These are phyloP conservation scores for Aspergillus pseudoviridinutans DNA, from an alignment of 2,329 filamentous ascomycete species.

Conservation along the genomic window DNA sequence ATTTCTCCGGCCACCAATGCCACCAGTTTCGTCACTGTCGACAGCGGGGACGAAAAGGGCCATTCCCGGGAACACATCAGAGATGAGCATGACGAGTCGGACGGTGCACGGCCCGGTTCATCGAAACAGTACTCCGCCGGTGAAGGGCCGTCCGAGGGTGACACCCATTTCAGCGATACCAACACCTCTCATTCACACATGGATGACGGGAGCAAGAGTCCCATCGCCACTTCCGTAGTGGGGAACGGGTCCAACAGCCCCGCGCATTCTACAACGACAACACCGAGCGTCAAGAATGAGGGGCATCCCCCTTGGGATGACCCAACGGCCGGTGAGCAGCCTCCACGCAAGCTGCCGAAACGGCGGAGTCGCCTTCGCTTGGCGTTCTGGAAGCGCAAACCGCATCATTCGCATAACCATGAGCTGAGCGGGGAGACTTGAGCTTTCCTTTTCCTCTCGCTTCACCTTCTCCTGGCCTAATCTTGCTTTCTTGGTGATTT, in stretches of 20 bases:
- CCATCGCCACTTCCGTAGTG: conserved; percentile 14
- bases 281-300: conserved; percentile 25
- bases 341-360: conserved; percentile 29
- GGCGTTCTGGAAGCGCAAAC: conserved; percentile 40
- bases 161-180: conserved; percentile 17
- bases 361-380: conserved; percentile 37
- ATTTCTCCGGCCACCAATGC: conserved; percentile 43
- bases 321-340: conserved; percentile 14
- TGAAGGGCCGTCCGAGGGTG: conserved; percentile 17
- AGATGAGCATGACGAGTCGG: conserved; percentile 28
- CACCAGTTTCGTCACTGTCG: conserved; percentile 40
- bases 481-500: conserved; percentile 7
- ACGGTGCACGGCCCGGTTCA: conserved; percentile 29
- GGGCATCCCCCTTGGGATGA: conserved; percentile 19
- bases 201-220: conserved; percentile 23
- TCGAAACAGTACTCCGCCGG: conserved; percentile 23
- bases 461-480: conserved; percentile 9
- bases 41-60: conserved; percentile 39
- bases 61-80: conserved; percentile 23
- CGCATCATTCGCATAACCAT: conserved; percentile 25
- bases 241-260: conserved; percentile 24
- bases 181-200: conserved; percentile 24
- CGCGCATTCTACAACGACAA: conserved; percentile 24
- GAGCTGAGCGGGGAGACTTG: conserved; percentile 33
- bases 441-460: conserved; percentile 8